These are phyloP conservation scores for Coemansia sp. DNA, from an alignment of 192 early-diverging fungal species.

Conservation along the genomic window DNA sequence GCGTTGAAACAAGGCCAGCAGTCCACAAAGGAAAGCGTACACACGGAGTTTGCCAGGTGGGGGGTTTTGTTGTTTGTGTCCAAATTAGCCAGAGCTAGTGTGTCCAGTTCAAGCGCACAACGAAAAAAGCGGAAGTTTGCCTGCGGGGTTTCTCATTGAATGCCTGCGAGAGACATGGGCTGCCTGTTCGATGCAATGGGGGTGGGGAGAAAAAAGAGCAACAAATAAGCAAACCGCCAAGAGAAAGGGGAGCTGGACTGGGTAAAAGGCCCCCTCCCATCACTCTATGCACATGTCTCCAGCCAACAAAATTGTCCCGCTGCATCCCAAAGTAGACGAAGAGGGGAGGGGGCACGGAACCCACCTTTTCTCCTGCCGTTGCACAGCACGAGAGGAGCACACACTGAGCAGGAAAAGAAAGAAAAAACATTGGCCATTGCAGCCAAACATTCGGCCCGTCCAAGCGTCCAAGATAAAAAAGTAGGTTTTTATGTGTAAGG, in stretches of 20 bases:
- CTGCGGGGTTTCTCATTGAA: neutral
- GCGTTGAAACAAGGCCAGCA: neutral
- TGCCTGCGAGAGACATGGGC: constrained; percentile 1
- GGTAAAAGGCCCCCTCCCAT: neutral
- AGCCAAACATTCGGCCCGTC: neutral
- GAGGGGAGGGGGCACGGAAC: neutral
- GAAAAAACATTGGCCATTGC: neutral
- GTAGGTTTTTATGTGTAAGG: neutral
- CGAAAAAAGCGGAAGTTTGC: constrained; percentile 3
- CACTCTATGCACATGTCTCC: neutral
- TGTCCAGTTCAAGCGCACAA: too few species aligned
- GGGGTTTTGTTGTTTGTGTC: neutral
- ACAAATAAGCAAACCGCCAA: constrained; percentile 4
- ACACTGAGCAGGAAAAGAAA: neutral
- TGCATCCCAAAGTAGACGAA: neutral
- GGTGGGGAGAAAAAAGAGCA: neutral
- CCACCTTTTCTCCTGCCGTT: neutral
- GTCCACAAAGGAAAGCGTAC: constrained; percentile 2
- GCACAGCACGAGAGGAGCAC: too few species aligned
- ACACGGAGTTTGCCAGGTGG: neutral
- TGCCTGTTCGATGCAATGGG: neutral
- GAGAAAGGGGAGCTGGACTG: neutral
- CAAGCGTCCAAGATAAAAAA: neutral
- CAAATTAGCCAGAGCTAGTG: neutral
- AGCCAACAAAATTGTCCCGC: neutral